Base-by-base conservation (phyloP, 148 eudicot species). In the Vaccinium corymbosum region DNA sequence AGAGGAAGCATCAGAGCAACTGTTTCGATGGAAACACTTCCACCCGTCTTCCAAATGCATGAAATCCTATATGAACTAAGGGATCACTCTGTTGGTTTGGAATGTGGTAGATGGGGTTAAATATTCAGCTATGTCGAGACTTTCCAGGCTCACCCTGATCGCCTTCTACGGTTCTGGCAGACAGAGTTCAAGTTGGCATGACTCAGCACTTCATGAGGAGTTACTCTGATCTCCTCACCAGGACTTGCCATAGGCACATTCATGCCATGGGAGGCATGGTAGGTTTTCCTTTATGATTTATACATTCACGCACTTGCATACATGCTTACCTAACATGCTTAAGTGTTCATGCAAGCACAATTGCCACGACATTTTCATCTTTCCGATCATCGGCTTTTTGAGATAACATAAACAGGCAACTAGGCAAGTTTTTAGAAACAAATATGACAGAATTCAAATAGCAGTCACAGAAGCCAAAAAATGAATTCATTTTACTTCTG, bases 261-360 rank as follows among this genome's bases (percentile, higher is more conserved):
- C 98, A 94, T 19, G 98, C 98, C 42, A 94, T 93, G 98, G 98
- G 98, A 84, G 98, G 98, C 84, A 94, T 94, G 98, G 98, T 92
- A 87, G 35, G 87, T 38, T 55, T 70, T 80, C 20, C 20, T 25
- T 56, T 20, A 6, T 50, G 9, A 15, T 32, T 32, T 49, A 17
- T 38, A 29, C 55, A 53, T 64, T 82, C 38, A 0, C 25, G 51
- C 3, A 46, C 6, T 1, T 42, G 50, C 7, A 13, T 16, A 32
- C 17, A 25, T 49, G 74, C 29, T 35, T 49, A 15, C 14, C 50
- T 19, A 35, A 8, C 50, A 8, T 4, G n/a, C 14, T 32, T 16
- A 59, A 15, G n/a, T 59, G 19, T 20, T 17, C 3, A 64, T 10
- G 71, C 8, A 64, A 64, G 11, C 71, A 8, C 22, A 22, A 64